Percentiles rank a stretch among this genome's conserved stretches.
Evolutionary conservation across 106 monocot species (phyloP).

Genomic region (Acorus gramineus): DNA sequence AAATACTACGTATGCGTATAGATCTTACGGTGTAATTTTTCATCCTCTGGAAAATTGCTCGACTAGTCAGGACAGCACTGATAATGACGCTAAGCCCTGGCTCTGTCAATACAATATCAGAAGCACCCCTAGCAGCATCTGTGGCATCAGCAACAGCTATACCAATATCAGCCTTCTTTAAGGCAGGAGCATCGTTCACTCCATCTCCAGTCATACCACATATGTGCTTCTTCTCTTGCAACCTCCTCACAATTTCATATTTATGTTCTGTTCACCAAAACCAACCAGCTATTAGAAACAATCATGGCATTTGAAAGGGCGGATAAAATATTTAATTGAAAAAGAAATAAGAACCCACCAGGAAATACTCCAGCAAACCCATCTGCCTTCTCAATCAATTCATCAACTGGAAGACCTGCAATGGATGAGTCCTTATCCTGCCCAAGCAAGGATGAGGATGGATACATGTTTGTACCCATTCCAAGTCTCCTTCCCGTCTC

Average conservation of each 20-base stretch:
- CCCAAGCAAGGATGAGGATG: slow-evolving; percentile 45
- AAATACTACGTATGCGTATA: no score
- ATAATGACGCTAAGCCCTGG: slow-evolving; percentile 98
- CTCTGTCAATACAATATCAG: slow-evolving; percentile 92
- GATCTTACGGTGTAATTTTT: slow-evolving; percentile 82
- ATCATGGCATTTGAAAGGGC: background rate
- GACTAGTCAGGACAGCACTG: slow-evolving; percentile 91
- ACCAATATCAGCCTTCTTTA: slow-evolving; percentile 99
- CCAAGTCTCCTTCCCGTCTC: slow-evolving; percentile 51
- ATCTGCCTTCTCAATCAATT: slow-evolving; percentile 56
- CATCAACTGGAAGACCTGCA: slow-evolving; percentile 37
- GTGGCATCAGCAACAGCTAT: slow-evolving; percentile 99
- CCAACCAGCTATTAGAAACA: background rate
- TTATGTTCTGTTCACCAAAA: slow-evolving; percentile 70
- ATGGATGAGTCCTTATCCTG: slow-evolving; percentile 42
- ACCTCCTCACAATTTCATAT: slow-evolving; percentile 93
- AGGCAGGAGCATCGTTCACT: slow-evolving; percentile 92
- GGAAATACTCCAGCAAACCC: slow-evolving; percentile 57
- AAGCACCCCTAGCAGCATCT: slow-evolving; percentile 91
- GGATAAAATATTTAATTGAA: background rate
- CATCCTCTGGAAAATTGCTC: slow-evolving; percentile 99
- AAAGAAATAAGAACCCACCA: slow-evolving; percentile 6
- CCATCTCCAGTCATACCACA: slow-evolving; percentile 99
- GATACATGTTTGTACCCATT: slow-evolving; percentile 59
- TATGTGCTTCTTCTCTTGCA: slow-evolving; percentile 95